Conservation (phyloP, 495 filamentous ascomycete species). For the Penicillium tannophilum region DNA sequence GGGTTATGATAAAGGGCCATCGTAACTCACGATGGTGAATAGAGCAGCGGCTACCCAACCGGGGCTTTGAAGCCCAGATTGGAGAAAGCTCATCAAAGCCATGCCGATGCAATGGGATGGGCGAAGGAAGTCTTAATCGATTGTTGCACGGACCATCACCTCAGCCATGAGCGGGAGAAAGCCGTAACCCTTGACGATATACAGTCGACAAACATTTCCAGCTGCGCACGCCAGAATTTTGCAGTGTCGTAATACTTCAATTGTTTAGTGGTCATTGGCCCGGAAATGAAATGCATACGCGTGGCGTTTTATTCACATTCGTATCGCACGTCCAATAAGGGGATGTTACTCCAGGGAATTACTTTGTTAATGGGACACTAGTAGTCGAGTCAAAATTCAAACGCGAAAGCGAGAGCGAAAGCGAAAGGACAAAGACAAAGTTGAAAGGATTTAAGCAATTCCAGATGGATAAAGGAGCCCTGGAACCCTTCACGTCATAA, state of each 20-base stretch:
- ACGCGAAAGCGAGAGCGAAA: background rate
- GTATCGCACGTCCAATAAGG: background rate
- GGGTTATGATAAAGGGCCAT: background rate
- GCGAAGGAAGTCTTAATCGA: background rate
- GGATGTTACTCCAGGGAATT: too few relatives aligned
- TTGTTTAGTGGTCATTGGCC: background rate
- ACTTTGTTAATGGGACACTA: background rate
- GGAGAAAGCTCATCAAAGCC: constrained; percentile 2
- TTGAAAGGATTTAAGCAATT: too few relatives aligned
- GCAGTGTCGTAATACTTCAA: too few relatives aligned
- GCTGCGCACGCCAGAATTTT: too few relatives aligned
- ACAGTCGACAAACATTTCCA: too few relatives aligned
- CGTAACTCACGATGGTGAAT: constrained; percentile 1
- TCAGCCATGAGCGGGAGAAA: background rate
- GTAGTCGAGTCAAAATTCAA: background rate
- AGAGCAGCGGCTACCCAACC: background rate
- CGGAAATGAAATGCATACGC: background rate
- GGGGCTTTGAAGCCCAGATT: background rate
- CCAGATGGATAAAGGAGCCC: background rate
- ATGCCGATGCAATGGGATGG: background rate
- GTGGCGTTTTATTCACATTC: background rate
- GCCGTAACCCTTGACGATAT: too few relatives aligned
- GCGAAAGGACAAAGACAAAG: background rate
- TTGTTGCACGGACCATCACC: background rate
- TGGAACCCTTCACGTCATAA: constrained; percentile 1